These are phyloP conservation scores for Saccharomycopsis sp. DNA, from an alignment of 805 yeast species.

Conservation along the genomic window DNA sequence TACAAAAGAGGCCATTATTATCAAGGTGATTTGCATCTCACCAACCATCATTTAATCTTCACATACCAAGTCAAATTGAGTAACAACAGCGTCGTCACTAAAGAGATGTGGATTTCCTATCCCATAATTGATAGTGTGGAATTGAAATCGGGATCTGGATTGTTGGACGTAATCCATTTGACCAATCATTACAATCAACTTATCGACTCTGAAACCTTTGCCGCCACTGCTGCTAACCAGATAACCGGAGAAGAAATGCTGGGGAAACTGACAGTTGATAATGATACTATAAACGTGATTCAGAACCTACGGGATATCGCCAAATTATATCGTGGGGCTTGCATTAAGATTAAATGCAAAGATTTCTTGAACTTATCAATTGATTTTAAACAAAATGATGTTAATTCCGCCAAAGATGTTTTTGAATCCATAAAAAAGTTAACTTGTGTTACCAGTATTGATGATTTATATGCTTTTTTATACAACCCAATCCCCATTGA, in stretches of 20 bases:
- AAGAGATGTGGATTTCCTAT: slow-evolving; percentile 87
- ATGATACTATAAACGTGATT: slow-evolving; percentile 8
- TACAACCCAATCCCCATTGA: slow-evolving; percentile 73
- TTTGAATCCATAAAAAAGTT: slow-evolving; percentile 60
- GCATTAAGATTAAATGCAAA: slow-evolving; percentile 64
- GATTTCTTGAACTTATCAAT: slow-evolving; percentile 78
- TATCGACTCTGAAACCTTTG: background rate
- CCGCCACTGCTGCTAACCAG: background rate
- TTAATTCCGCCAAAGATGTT: slow-evolving; percentile 50
- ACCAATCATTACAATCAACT: slow-evolving; percentile 7
- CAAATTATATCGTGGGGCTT: slow-evolving; percentile 29
- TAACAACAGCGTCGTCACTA: slow-evolving; percentile 21
- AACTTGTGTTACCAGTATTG: slow-evolving; percentile 42
- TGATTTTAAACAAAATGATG: slow-evolving; percentile 47
- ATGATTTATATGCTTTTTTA: slow-evolving; percentile 68
- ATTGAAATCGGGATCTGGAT: slow-evolving; percentile 43
- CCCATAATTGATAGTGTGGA: slow-evolving; percentile 65
- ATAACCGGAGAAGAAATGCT: too few species aligned
- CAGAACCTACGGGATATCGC: slow-evolving; percentile 17
- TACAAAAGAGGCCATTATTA: slow-evolving; percentile 45
- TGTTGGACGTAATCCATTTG: slow-evolving; percentile 20
- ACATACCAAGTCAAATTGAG: slow-evolving; percentile 23
- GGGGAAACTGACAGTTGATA: too few species aligned
- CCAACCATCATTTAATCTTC: slow-evolving; percentile 70
- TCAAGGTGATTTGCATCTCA: slow-evolving; percentile 56